Conservation (phyloP, 2,329 filamentous ascomycete species). For the Cladobotryum protrusum region DNA sequence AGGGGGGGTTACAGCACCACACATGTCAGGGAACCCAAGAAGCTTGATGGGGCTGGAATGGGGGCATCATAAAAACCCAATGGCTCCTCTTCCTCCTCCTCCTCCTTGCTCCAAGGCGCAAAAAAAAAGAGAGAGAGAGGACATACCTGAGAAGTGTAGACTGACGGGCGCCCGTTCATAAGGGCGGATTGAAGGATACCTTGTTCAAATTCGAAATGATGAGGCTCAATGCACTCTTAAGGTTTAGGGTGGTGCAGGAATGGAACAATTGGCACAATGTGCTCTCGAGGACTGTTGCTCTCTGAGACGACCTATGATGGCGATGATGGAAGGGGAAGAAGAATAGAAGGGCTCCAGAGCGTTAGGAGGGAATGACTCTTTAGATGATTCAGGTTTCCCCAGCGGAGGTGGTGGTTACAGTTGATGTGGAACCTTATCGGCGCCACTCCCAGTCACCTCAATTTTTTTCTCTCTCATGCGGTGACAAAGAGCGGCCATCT, state of each 20-base stretch:
- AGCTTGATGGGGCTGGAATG: too few relatives aligned
- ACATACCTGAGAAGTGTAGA: conserved; percentile 79
- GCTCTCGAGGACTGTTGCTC: conserved; percentile 6
- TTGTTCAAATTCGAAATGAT: conserved; percentile 21
- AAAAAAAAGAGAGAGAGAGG: conserved; percentile 3
- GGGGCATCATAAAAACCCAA: too few relatives aligned
- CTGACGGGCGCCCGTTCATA: conserved; percentile 80
- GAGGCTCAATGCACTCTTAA: conserved; percentile 15
- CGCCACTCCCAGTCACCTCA: too few relatives aligned
- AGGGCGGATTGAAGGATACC: conserved; percentile 51
- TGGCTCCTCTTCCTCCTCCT: too few relatives aligned
- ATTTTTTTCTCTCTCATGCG: too few relatives aligned
- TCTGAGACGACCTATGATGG: conserved; percentile 1
- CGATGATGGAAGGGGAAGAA: conserved; percentile 8
- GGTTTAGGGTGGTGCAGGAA: not conserved
- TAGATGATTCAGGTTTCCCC: too few relatives aligned
- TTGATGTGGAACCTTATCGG: too few relatives aligned
- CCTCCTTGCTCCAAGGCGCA: too few relatives aligned
- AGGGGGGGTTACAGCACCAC: not conserved
- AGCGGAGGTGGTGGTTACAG: too few relatives aligned
- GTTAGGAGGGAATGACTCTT: too few relatives aligned
- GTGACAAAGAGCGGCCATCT: too few relatives aligned
- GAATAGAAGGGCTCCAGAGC: not conserved
- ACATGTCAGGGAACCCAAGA: too few relatives aligned
- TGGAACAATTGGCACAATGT: not conserved